Percentiles rank a stretch among this genome's conserved stretches.
Conservation (phyloP, 345 rosid species). For the Acer negundo region DNA sequence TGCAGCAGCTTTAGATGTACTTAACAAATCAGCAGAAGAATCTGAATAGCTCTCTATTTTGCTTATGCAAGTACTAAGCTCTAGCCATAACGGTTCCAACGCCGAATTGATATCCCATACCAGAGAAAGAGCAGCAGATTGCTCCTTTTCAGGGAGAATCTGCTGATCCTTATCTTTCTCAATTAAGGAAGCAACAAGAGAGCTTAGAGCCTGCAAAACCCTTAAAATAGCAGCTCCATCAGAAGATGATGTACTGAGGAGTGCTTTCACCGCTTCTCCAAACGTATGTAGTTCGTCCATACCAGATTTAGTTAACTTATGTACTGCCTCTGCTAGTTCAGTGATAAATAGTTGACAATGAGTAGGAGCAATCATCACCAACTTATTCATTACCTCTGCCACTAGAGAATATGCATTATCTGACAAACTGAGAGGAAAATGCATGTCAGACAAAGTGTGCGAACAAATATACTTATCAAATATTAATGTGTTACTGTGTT, state of each 20-base stretch:
- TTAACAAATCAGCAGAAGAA: constrained; percentile 45
- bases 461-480: not conserved
- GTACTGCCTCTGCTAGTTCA: constrained; percentile 78
- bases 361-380: constrained; percentile 77
- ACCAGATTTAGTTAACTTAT: constrained; percentile 70
- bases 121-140: constrained; percentile 61
- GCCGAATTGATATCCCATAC: constrained; percentile 66
- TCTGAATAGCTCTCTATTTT: constrained; percentile 89
- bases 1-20: constrained; percentile 47
- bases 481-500: not conserved
- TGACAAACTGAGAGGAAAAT: constrained; percentile 64
- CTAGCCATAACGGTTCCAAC: constrained; percentile 91
- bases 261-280: constrained; percentile 82
- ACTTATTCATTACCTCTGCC: constrained; percentile 86
- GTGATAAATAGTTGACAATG: constrained; percentile 81
- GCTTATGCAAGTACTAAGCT: constrained; percentile 86
- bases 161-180: constrained; percentile 62
- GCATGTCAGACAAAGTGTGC: constrained; percentile 17
- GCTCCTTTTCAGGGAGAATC: constrained; percentile 55
- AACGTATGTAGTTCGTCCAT: constrained; percentile 75
- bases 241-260: constrained; percentile 69
- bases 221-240: constrained; percentile 95
- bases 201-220: constrained; percentile 86
- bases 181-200: constrained; percentile 58
- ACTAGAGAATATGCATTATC: constrained; percentile 87